Base-by-base conservation (phyloP, 768 basidiomycete genomes). In the Panaeolus cyanescens region DNA sequence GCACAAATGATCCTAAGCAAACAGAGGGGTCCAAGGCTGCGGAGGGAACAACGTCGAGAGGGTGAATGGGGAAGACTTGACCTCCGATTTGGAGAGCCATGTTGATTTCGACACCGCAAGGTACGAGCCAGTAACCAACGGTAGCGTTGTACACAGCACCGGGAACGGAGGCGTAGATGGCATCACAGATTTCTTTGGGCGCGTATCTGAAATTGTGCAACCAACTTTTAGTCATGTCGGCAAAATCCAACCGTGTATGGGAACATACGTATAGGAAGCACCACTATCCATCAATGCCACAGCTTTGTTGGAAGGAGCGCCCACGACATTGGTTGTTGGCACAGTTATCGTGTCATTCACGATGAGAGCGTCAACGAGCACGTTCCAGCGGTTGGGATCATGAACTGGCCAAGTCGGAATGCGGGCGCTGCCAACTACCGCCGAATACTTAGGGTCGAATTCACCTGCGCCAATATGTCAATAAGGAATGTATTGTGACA, bases 271-370 rank as follows among this genome's bases (percentile, higher is more conserved):
- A 71, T 86, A 92, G 2, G 92, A 92, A 3, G 93, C 88, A 5
- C 93, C 93, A 61, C 85, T 93, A 71, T 95, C 93, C 58, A 95
- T 80, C 32, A 92, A 77, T 22, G 85, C 83, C 53, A 94, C 91
- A 5, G 90, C 91, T 66, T 87, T 87, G 65, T 88, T 86, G 32
- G 78, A 75, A 5, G 92, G 90, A 1, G 83, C 92, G 31, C 76
- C 79, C 4, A 71, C 42, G 28, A 93, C 85, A 6, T 71, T 75
- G 22, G 84, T 88, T 3, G 80, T 82, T 10, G 91, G 85, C 13
- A 80, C 68, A 30, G 82, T 71, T 19, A 82, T 79, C 32, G 78
- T 79, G 32, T 77, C 74, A 33, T 86, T 86, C 13, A 91, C 78
- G 57, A 91, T 81, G 61, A 93, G 72, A 17, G 87, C 87, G 59